Percentiles rank a stretch among this genome's conserved stretches.
phyloP scores from a whole-genome alignment of 1,284 basidiomycete species.

The Kalmanozyma brasiliensis region DNA sequence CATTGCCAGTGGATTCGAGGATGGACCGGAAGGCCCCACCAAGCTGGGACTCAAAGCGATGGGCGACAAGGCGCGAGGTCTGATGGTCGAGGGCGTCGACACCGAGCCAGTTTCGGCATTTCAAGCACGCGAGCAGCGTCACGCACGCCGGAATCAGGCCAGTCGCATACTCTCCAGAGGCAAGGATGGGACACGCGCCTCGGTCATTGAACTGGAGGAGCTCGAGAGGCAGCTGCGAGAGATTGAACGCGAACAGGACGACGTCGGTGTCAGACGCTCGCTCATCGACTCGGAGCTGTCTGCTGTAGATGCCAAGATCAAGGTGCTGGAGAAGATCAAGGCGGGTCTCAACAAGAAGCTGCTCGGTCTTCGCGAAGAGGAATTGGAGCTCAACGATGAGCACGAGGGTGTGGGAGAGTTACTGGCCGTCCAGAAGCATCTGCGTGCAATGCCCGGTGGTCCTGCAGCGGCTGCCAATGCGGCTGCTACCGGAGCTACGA shows the following conservation, averaged over 20 bases:
- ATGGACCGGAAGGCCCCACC: constrained; percentile 45
- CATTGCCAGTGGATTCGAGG: constrained; percentile 44
- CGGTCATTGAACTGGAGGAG: constrained; percentile 56
- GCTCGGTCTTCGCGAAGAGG: constrained; percentile 89
- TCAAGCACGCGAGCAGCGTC: constrained; percentile 48
- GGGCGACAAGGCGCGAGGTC: constrained; percentile 59
- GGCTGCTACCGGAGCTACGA: constrained; percentile 35
- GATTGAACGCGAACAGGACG: constrained; percentile 59
- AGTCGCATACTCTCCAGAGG: constrained; percentile 46
- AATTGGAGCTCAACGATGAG: constrained; percentile 90
- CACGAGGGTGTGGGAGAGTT: constrained; percentile 59
- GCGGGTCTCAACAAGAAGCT: constrained; percentile 83
- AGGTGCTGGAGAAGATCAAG: constrained; percentile 82
- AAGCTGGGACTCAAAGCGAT: constrained; percentile 59
- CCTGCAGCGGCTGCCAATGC: constrained; percentile 52
- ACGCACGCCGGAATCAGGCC: constrained; percentile 43
- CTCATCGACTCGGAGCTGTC: constrained; percentile 54
- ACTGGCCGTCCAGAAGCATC: constrained; percentile 60
- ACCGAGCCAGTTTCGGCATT: constrained; percentile 39
- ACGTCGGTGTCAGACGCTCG: constrained; percentile 53
- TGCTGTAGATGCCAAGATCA: constrained; percentile 66
- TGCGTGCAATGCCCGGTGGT: constrained; percentile 65
- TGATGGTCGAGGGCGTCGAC: constrained; percentile 51
- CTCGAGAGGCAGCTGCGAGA: constrained; percentile 62
- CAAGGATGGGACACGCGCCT: constrained; percentile 32